phyloP scores from a whole-genome alignment of 176 grass and related monocot species.

The Oryza officinalis region DNA sequence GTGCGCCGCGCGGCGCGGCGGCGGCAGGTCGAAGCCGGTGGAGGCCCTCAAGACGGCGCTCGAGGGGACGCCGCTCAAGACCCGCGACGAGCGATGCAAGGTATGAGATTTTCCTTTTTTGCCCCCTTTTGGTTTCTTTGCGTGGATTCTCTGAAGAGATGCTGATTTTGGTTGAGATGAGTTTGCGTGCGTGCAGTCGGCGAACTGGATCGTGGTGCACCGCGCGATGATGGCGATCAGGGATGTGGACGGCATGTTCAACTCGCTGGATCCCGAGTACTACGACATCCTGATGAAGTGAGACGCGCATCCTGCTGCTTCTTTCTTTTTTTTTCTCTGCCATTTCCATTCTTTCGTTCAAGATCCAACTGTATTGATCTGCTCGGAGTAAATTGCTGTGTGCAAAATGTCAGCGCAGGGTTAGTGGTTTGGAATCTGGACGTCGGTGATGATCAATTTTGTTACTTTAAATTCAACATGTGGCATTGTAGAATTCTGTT shows the following conservation, averaged over 20 bases:
- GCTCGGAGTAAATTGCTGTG: background rate
- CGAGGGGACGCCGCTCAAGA: conserved; percentile 89
- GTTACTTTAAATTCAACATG: background rate
- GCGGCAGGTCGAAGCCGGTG: conserved; percentile 85
- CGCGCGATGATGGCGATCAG: conserved; percentile 96
- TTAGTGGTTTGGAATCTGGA: background rate
- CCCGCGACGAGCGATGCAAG: conserved; percentile 97
- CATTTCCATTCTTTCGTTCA: background rate
- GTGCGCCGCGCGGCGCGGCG: background rate
- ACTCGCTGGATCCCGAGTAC: conserved; percentile 88
- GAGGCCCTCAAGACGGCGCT: conserved; percentile 95
- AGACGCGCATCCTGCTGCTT: conserved; percentile 14
- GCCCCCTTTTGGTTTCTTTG: background rate
- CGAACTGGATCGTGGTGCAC: conserved; percentile 98
- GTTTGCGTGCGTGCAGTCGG: conserved; percentile 50
- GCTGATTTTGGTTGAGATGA: conserved; percentile 5
- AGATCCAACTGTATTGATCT: background rate
- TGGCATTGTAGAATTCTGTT: background rate
- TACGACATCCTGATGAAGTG: conserved; percentile 99
- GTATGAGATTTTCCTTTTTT: conserved; percentile 32
- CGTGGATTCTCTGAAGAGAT: background rate
- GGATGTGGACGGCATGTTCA: conserved; percentile 91
- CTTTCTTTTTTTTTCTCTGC: background rate
- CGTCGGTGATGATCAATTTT: background rate
- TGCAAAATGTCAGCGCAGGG: background rate